Evolutionary conservation across 345 rosid genomes (phyloP).

Genomic region (Luvunga scandens): DNA sequence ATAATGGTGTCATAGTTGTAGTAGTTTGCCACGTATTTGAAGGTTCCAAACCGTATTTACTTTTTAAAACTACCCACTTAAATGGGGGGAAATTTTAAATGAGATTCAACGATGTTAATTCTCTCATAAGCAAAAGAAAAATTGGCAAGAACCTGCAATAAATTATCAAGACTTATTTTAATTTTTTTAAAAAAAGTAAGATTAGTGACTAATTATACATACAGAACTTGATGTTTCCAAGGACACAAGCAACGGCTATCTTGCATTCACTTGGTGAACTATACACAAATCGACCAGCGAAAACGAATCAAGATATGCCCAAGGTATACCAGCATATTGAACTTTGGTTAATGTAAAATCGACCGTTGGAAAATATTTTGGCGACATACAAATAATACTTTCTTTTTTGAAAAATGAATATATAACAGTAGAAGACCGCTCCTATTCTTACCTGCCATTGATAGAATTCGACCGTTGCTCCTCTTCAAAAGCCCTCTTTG

Average conservation of each 20-base stretch:
- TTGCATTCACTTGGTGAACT: neutral
- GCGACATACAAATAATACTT: neutral
- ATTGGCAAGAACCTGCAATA: too few species aligned
- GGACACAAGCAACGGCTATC: neutral
- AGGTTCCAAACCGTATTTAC: too few species aligned
- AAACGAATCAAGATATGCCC: too few species aligned
- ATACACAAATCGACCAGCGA: neutral
- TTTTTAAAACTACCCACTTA: too few species aligned
- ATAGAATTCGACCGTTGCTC: slow-evolving; percentile 49
- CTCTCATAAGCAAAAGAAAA: too few species aligned
- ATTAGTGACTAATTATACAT: too few species aligned
- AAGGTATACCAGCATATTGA: neutral
- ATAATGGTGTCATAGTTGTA: neutral
- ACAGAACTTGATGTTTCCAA: too few species aligned
- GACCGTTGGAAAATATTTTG: slow-evolving; percentile 18
- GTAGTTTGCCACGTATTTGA: neutral
- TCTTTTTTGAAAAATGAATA: neutral
- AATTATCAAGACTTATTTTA: too few species aligned
- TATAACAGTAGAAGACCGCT: slow-evolving; percentile 1
- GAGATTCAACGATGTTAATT: too few species aligned
- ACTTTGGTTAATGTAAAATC: slow-evolving; percentile 1
- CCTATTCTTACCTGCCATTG: slow-evolving; percentile 12
- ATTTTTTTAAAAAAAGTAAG: too few species aligned
- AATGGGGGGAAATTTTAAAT: too few species aligned
- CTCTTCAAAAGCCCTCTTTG: slow-evolving; percentile 14